Evolutionary conservation across 768 basidiomycete genomes (phyloP).

Genomic region (Phlegmacium glaucopus): DNA sequence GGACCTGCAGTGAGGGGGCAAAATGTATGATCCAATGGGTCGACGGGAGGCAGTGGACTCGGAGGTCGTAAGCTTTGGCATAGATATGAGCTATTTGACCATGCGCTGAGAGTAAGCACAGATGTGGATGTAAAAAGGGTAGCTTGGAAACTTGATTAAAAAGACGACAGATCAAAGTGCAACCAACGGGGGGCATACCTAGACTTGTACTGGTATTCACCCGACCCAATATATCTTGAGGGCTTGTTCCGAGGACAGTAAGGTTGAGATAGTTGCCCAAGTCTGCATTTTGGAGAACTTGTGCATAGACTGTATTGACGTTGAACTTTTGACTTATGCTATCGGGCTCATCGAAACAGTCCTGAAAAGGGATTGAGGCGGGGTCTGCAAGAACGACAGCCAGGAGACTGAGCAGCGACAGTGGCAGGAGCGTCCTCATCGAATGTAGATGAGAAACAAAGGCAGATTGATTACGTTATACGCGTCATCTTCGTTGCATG

Average conservation of each 20-base stretch:
- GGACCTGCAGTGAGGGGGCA: constrained; percentile 81
- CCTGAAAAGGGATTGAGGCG: constrained; percentile 56
- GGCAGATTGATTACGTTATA: constrained; percentile 17
- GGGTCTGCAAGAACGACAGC: constrained; percentile 46
- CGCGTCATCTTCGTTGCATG: constrained; percentile 8
- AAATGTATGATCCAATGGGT: constrained; percentile 40
- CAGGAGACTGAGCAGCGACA: constrained; percentile 14
- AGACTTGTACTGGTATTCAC: constrained; percentile 61
- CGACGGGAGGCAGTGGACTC: constrained; percentile 56
- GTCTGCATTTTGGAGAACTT: constrained; percentile 47
- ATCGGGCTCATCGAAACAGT: constrained; percentile 57
- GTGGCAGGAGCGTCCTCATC: constrained; percentile 20
- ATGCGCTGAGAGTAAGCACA: constrained; percentile 75
- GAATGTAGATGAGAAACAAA: constrained; percentile 9
- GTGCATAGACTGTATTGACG: constrained; percentile 69
- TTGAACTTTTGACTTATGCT: constrained; percentile 56
- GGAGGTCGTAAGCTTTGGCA: constrained; percentile 79
- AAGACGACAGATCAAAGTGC: constrained; percentile 11
- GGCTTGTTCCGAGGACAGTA: constrained; percentile 65
- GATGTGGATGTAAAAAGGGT: constrained; percentile 84
- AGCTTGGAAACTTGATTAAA: constrained; percentile 39
- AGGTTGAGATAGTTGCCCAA: constrained; percentile 57
- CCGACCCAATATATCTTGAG: constrained; percentile 55
- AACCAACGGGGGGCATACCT: constrained; percentile 41
- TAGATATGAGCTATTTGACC: constrained; percentile 67